Evolutionary conservation across 1,284 basidiomycete genomes (phyloP).

Genomic region (Cutaneotrichosporon daszewskae): DNA sequence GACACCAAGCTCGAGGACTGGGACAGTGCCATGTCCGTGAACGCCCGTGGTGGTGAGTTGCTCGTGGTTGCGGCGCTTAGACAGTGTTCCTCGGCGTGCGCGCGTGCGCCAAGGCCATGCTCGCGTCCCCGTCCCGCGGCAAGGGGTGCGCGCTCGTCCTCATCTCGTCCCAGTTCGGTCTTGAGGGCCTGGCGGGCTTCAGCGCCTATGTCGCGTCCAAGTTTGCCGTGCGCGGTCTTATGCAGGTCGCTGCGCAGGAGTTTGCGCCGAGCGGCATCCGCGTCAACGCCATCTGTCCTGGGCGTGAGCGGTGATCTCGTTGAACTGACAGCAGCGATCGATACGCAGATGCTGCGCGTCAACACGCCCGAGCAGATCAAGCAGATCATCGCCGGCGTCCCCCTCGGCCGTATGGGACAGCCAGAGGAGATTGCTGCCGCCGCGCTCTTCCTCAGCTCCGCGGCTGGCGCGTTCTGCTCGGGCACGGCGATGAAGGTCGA

Average conservation of each 20-base stretch:
- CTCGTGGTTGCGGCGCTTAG: not conserved
- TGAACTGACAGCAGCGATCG: slow-evolving; percentile 10
- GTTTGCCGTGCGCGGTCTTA: slow-evolving; percentile 30
- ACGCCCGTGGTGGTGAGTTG: slow-evolving; percentile 18
- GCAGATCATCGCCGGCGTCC: slow-evolving; percentile 7
- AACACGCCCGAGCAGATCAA: slow-evolving; percentile 11
- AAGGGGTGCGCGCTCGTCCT: slow-evolving; percentile 24
- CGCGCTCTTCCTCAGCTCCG: slow-evolving; percentile 22
- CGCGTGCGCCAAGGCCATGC: slow-evolving; percentile 20
- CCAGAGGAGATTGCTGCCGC: slow-evolving; percentile 22
- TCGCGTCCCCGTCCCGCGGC: slow-evolving; percentile 16
- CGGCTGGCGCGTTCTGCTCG: slow-evolving; percentile 20
- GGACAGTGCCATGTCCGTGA: slow-evolving; percentile 13
- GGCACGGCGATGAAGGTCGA: slow-evolving; percentile 27
- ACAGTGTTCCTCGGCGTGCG: slow-evolving; percentile 26
- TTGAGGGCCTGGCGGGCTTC: slow-evolving; percentile 17
- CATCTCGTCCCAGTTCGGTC: slow-evolving; percentile 24
- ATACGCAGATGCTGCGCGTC: slow-evolving; percentile 15
- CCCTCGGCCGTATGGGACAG: slow-evolving; percentile 19
- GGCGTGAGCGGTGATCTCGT: slow-evolving; percentile 7
- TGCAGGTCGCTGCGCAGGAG: slow-evolving; percentile 23
- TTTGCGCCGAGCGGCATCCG: slow-evolving; percentile 25
- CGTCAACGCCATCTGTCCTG: slow-evolving; percentile 26
- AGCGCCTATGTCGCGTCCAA: slow-evolving; percentile 26
- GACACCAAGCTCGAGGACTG: slow-evolving; percentile 11